Base-by-base conservation (phyloP, 805 yeast genomes). In the Scheffersomyces stipitis region DNA sequence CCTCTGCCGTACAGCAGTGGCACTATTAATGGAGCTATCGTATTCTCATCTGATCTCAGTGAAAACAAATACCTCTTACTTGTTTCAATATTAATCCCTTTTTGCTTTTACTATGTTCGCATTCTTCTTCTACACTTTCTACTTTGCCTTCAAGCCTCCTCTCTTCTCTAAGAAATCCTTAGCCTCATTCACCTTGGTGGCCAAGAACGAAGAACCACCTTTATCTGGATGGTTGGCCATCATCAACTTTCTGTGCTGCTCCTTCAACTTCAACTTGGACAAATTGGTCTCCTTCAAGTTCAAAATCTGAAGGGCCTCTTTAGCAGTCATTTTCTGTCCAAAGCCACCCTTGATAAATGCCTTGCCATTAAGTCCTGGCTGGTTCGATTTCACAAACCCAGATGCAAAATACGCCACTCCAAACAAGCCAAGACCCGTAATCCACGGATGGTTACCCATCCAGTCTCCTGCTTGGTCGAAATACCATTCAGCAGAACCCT, bases 121-220 rank as follows among this genome's bases (percentile, higher is more conserved):
- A 12, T n/a, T n/a, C n/a, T n/a, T n/a, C n/a, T n/a, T n/a, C n/a
- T n/a, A n/a, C n/a, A n/a, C n/a, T 14, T n/a, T 17, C 43, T 45
- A 64, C 51, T 66, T 66, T 41, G 57, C 55, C 53, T 68, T 68
- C 64, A 69, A 45, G 13, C 75, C 73, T 26, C 81, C 81, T 55
- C 88, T 75, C 60, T 80, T 78, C 49, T 86, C 93, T 57, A 86
- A 66, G 51, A 84, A 76, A 51, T 81, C 90, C 58, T 85, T 89
- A 18, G 97, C 96, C 65, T 90, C 96, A 59, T 90, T 90, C 43
- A 90, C 83, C 69, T 90, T 90, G 40, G 90, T 81, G 31, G 97
- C 96, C 60, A 90, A 60, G 52, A 76, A 88, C 18, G 95, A 86
- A 8, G 95, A 83, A 2, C 97, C 97, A 23, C 96, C 96, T 57